Evolutionary conservation across 129 eudicot genomes (phyloP).

Genomic region (Pittosporum tobira): DNA sequence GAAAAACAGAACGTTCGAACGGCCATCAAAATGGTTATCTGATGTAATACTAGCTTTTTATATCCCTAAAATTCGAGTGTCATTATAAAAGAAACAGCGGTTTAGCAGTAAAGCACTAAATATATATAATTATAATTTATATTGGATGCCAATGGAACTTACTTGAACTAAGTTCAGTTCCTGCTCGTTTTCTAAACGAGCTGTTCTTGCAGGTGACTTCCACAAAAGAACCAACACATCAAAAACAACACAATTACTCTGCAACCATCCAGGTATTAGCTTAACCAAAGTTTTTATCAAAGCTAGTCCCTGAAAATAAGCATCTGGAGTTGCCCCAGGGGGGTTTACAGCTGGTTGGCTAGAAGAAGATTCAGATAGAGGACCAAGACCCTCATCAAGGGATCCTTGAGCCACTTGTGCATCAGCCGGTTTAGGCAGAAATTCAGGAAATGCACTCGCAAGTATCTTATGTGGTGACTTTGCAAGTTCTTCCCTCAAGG

Average conservation of each 20-base stretch:
- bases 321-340: slow-evolving; percentile 41
- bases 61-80: too few species aligned
- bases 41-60: too few species aligned
- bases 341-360: slow-evolving; percentile 23
- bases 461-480: slow-evolving; percentile 89
- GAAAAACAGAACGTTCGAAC: background rate
- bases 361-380: slow-evolving; percentile 44
- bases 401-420: slow-evolving; percentile 42
- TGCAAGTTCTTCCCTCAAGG: slow-evolving; percentile 95
- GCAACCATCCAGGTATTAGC: slow-evolving; percentile 89
- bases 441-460: slow-evolving; percentile 77
- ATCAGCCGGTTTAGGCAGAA: slow-evolving; percentile 43
- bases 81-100: too few species aligned
- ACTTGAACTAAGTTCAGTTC: slow-evolving; percentile 82
- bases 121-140: too few species aligned
- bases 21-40: too few species aligned
- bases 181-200: slow-evolving; percentile 83
- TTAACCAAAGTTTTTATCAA: slow-evolving; percentile 80
- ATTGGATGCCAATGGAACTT: slow-evolving; percentile 27
- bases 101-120: too few species aligned
- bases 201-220: slow-evolving; percentile 79
- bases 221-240: slow-evolving; percentile 73
- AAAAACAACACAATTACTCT: slow-evolving; percentile 68
- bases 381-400: slow-evolving; percentile 39
- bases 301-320: slow-evolving; percentile 83